These are phyloP conservation scores for Xylaria intraflava DNA, from an alignment of 495 filamentous ascomycete genomes.

Conservation along the genomic window DNA sequence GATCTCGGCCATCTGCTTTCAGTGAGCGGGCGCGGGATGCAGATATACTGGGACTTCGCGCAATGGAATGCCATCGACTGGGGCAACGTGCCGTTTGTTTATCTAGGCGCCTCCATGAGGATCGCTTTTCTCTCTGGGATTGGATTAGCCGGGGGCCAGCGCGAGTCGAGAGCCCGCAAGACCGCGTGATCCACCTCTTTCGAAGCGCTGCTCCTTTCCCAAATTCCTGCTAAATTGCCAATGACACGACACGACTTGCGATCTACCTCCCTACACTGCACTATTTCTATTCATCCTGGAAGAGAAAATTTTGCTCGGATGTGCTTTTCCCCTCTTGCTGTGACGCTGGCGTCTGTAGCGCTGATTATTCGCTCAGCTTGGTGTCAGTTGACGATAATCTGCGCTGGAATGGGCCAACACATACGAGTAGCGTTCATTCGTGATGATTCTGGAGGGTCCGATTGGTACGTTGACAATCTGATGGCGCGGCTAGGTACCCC, in stretches of 20 bases:
- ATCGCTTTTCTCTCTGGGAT: constrained; percentile 49
- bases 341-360: no score
- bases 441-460: background rate
- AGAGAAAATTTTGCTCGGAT: no score
- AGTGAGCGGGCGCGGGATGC: constrained; percentile 41
- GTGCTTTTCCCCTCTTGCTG: no score
- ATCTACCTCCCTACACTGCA: no score
- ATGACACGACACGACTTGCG: background rate
- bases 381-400: no score
- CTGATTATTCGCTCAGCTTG: no score
- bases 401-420: no score
- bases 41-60: constrained; percentile 50
- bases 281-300: no score
- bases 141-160: constrained; percentile 30
- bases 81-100: constrained; percentile 60
- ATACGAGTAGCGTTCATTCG: no score
- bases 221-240: no score
- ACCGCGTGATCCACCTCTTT: constrained; percentile 4
- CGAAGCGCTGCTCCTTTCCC: no score
- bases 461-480: background rate
- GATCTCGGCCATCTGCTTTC: constrained; percentile 64
- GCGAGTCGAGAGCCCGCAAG: constrained; percentile 10
- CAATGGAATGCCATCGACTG: constrained; percentile 60
- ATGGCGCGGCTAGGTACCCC: background rate
- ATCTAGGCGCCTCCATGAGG: constrained; percentile 49